Percentiles rank a stretch among this genome's conserved stretches.
Conservation (phyloP, 176 grass and related monocot species). For the Juncus inflexus region DNA sequence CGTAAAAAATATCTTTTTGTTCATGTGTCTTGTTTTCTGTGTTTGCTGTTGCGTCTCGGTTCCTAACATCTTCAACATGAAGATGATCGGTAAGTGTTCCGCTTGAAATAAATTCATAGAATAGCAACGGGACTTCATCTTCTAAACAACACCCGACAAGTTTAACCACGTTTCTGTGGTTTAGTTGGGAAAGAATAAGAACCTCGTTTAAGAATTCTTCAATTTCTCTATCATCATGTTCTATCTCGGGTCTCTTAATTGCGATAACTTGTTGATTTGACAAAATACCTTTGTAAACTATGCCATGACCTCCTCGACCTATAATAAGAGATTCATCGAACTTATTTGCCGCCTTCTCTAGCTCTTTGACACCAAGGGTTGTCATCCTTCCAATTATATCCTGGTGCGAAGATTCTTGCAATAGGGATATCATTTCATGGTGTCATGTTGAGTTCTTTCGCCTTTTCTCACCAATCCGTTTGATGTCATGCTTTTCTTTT, state of each 20-base stretch:
- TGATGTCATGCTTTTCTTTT: too few relatives aligned
- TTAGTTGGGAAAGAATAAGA: constrained; percentile 13
- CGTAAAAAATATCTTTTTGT: too few relatives aligned
- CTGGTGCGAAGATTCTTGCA: background rate
- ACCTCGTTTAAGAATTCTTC: constrained; percentile 23
- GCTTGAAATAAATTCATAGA: constrained; percentile 24
- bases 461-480: too few relatives aligned
- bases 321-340: constrained; percentile 6
- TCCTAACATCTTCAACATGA: too few relatives aligned
- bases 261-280: constrained; percentile 10
- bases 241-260: background rate
- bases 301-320: constrained; percentile 13
- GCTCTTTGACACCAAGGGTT: constrained; percentile 11
- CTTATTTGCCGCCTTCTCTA: constrained; percentile 22
- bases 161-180: constrained; percentile 19
- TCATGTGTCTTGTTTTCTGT: too few relatives aligned
- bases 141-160: constrained; percentile 17
- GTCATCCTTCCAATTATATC: constrained; percentile 4
- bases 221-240: constrained; percentile 8
- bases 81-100: constrained; percentile 18
- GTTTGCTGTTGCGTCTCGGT: too few relatives aligned
- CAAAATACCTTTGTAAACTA: constrained; percentile 21
- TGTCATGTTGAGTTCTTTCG: too few relatives aligned
- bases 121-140: background rate
- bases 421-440: too few relatives aligned